Base-by-base conservation (phyloP, 306 rosid species). In the Malus sylvestris region DNA sequence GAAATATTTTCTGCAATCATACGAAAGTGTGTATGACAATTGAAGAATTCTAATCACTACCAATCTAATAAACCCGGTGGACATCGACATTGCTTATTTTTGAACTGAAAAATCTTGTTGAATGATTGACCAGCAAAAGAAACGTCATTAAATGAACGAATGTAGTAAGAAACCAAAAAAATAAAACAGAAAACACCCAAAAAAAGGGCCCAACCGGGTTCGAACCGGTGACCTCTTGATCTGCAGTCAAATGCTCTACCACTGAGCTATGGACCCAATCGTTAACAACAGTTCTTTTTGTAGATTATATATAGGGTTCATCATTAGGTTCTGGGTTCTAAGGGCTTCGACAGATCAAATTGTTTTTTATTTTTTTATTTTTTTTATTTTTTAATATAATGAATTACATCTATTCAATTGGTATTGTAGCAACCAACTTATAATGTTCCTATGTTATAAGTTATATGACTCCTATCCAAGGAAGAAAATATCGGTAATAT, bases 251-350 rank as follows among this genome's bases (percentile, higher is more conserved):
- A 51, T 51, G 55, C 55, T 51, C 55, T 51, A 51, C 55, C 55
- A 51, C 55, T 82, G 89, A 88, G 74, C 78, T 79, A 79, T 72
- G 78, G 78, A 79, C 82, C 82, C 78, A 12, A 20, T 15, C 22
- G 45, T 7, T 1, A 3, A 1, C 0, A 7, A 22, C 0, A 16
- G 1, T 51, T 51, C 8, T 51, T 51, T 51, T 51, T 51, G 18
- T 2, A 5, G 2, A 49, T 15, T 49, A 49, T 16, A 49, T 15
- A 49, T 6, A 15, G 20, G 0, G 2, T 49, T 49, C 18, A 15
- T 15, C 2, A 4, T 49, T 49, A 49, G 55, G 53, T 46, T 46
- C 6, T 13, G 18, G 2, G 16, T 1, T 46, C 6, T 49, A 14
- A 15, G 3, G 3, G 53, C 53, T 49, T 49, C 5, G 20, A 1